A percentile compares a stretch with the other conserved stretches of the same genome.
Evolutionary conservation across 441 rosid genomes (phyloP).

Genomic region (Arabidopsis hybrid): DNA sequence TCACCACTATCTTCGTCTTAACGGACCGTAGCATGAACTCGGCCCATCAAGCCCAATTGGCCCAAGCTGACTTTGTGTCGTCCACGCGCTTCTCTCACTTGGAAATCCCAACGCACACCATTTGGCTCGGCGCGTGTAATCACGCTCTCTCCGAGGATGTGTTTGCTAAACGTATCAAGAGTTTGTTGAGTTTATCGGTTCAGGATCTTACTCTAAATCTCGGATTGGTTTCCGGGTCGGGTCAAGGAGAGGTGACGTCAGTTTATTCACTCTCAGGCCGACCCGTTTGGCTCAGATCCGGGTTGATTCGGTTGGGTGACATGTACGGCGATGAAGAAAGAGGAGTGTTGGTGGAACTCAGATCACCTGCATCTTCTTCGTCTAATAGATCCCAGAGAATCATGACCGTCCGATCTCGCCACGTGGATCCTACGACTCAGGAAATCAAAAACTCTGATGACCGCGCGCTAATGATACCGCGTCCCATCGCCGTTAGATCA

Average conservation of each 20-base stretch:
- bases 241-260: conserved; percentile 67
- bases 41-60: conserved; percentile 49
- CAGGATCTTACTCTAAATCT: conserved; percentile 69
- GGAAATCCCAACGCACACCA: conserved; percentile 64
- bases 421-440: conserved; percentile 39
- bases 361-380: conserved; percentile 41
- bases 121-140: conserved; percentile 51
- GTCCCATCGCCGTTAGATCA: conserved; percentile 39
- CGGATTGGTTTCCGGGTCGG: conserved; percentile 70
- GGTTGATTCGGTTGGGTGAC: conserved; percentile 64
- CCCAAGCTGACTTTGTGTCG: conserved; percentile 47
- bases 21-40: conserved; percentile 52
- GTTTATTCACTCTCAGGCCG: conserved; percentile 63
- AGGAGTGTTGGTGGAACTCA: conserved; percentile 74
- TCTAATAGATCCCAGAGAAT: conserved; percentile 46
- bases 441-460: conserved; percentile 26
- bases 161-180: conserved; percentile 50
- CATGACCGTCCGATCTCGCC: conserved; percentile 43
- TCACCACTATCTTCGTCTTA: conserved; percentile 61
- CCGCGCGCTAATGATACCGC: conserved; percentile 33
- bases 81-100: conserved; percentile 60
- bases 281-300: conserved; percentile 56
- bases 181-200: conserved; percentile 60
- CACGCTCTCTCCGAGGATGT: conserved; percentile 53
- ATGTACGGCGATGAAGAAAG: conserved; percentile 73